These are phyloP conservation scores for Boletus patriciae DNA, from an alignment of 768 basidiomycete species.

Conservation along the genomic window DNA sequence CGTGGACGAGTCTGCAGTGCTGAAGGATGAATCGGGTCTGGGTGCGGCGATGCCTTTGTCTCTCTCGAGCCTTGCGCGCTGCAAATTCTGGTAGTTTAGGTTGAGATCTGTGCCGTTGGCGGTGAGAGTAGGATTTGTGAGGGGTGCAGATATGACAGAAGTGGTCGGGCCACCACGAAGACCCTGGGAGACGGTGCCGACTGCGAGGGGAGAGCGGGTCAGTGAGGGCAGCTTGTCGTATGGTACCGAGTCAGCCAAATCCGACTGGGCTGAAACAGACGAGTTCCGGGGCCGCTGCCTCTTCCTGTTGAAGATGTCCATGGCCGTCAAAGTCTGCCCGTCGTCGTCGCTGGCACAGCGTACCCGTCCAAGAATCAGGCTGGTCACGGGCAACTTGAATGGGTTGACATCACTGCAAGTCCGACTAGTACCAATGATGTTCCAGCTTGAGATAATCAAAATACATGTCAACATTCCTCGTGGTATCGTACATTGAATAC, in stretches of 20 bases:
- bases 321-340: constrained; percentile 28
- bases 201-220: constrained; percentile 60
- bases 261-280: constrained; percentile 53
- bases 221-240: constrained; percentile 62
- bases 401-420: constrained; percentile 2
- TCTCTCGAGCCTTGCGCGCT: constrained; percentile 52
- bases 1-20: constrained; percentile 59
- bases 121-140: constrained; percentile 80
- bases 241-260: constrained; percentile 69
- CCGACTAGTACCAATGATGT: not conserved
- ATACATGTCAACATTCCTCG: constrained; percentile 24
- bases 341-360: constrained; percentile 15
- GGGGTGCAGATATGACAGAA: constrained; percentile 69
- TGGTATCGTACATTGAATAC: not conserved
- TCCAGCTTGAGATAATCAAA: constrained; percentile 13
- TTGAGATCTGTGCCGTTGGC: constrained; percentile 71
- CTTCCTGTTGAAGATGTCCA: constrained; percentile 74
- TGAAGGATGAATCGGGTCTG: constrained; percentile 54
- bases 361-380: constrained; percentile 1
- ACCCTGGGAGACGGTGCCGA: constrained; percentile 55
- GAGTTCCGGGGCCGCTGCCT: constrained; percentile 58
- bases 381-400: constrained; percentile 4
- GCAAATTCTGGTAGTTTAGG: constrained; percentile 54
- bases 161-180: constrained; percentile 39
- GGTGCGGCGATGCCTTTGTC: constrained; percentile 42